Percentiles rank a stretch among this genome's conserved stretches.
phyloP scores from a whole-genome alignment of 208 protist genomes.

The Leishmania major region DNA sequence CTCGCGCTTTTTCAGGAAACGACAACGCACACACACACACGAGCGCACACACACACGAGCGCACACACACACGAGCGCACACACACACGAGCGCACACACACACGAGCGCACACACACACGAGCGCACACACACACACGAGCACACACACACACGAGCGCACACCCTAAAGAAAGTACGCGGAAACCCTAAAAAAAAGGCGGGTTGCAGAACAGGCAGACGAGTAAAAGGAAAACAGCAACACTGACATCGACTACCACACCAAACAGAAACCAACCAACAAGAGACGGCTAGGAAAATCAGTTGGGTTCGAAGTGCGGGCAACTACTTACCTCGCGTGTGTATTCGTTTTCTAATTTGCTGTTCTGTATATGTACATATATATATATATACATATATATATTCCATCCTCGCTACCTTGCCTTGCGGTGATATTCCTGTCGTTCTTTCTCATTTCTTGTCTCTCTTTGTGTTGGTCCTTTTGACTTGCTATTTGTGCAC shows the following conservation, averaged over 20 bases:
- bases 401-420: background rate
- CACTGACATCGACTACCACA: background rate
- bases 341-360: background rate
- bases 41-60: too few species aligned
- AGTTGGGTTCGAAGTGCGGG: background rate
- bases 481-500: background rate
- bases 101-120: background rate
- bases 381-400: slow-evolving; percentile 7
- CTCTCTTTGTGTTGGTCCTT: background rate
- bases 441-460: background rate
- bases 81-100: too few species aligned
- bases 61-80: too few species aligned
- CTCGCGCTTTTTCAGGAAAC: background rate
- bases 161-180: background rate
- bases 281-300: background rate
- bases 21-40: background rate
- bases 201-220: too few species aligned
- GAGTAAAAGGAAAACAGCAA: background rate
- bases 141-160: too few species aligned
- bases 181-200: background rate
- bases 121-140: background rate
- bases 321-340: slow-evolving; percentile 15
- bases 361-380: slow-evolving; percentile 1
- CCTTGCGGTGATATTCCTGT: background rate
- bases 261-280: background rate